phyloP scores from a whole-genome alignment of 2,329 filamentous ascomycete species.

The Penicillium sp. region DNA sequence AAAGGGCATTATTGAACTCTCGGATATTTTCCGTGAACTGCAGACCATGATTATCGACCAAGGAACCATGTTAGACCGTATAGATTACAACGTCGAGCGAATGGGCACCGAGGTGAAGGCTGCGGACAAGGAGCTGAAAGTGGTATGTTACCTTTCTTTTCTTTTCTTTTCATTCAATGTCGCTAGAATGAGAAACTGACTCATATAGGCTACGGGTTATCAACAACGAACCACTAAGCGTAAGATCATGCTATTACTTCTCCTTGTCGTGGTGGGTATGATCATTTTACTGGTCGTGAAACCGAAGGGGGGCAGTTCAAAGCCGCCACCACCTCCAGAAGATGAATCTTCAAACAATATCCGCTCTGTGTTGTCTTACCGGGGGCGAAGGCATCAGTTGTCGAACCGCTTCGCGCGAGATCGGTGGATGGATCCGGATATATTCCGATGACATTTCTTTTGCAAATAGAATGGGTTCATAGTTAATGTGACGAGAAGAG shows the following conservation, averaged over 20 bases:
- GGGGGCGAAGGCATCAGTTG: conserved; percentile 17
- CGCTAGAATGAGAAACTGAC: background rate
- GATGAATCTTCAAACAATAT: conserved; percentile 22
- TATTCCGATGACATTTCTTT: conserved; percentile 24
- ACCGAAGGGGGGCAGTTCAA: conserved; percentile 47
- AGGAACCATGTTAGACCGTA: conserved; percentile 82
- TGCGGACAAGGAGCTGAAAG: conserved; percentile 82
- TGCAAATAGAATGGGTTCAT: conserved; percentile 15
- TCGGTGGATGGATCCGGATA: conserved; percentile 31
- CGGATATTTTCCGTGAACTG: conserved; percentile 91
- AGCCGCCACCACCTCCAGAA: conserved; percentile 18
- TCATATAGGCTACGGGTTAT: conserved; percentile 63
- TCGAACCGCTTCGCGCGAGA: conserved; percentile 21
- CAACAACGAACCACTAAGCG: conserved; percentile 81
- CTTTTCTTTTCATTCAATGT: background rate
- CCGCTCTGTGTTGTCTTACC: conserved; percentile 17
- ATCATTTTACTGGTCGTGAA: conserved; percentile 78
- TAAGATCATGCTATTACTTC: conserved; percentile 81
- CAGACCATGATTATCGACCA: conserved; percentile 93
- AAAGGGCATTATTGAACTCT: conserved; percentile 92
- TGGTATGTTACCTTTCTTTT: conserved; percentile 41
- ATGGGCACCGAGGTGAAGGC: conserved; percentile 90
- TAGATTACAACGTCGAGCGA: conserved; percentile 94
- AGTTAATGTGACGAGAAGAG: conserved; percentile 3
- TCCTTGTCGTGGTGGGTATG: conserved; percentile 74